phyloP scores from a whole-genome alignment of 306 rosid species.

The Acacia confusa region DNA sequence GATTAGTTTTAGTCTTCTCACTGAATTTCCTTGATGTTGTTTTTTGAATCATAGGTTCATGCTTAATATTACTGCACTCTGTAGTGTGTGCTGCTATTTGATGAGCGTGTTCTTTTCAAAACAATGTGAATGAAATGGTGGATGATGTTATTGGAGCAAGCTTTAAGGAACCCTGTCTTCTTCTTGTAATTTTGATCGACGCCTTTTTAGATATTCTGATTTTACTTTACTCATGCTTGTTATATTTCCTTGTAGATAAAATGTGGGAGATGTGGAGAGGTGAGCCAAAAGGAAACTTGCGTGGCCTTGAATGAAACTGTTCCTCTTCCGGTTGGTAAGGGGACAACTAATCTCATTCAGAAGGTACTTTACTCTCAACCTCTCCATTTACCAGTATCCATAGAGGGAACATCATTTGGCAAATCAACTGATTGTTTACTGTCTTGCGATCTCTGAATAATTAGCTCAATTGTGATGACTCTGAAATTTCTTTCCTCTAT shows the following conservation, averaged over 20 bases:
- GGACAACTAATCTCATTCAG: slow-evolving; percentile 78
- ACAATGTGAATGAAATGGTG: neutral
- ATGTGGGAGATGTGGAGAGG: slow-evolving; percentile 86
- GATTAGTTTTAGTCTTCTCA: neutral
- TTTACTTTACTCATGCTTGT: neutral
- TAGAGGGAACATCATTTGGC: neutral
- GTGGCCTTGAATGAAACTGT: slow-evolving; percentile 67
- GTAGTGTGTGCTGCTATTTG: neutral
- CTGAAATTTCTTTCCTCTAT: neutral
- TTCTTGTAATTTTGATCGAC: neutral
- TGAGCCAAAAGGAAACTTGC: slow-evolving; percentile 78
- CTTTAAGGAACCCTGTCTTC: no score
- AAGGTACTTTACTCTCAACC: slow-evolving; percentile 47
- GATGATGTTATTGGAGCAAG: neutral
- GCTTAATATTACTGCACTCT: neutral
- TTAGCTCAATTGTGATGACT: neutral
- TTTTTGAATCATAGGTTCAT: neutral
- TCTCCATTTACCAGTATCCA: neutral
- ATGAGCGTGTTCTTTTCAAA: neutral
- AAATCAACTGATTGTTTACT: neutral
- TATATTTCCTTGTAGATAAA: slow-evolving; percentile 47
- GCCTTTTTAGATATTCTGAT: neutral
- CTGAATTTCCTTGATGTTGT: neutral
- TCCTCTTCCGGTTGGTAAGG: slow-evolving; percentile 73
- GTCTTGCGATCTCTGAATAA: neutral